Conservation (phyloP, 805 yeast genomes). For the Candida ulmi region DNA sequence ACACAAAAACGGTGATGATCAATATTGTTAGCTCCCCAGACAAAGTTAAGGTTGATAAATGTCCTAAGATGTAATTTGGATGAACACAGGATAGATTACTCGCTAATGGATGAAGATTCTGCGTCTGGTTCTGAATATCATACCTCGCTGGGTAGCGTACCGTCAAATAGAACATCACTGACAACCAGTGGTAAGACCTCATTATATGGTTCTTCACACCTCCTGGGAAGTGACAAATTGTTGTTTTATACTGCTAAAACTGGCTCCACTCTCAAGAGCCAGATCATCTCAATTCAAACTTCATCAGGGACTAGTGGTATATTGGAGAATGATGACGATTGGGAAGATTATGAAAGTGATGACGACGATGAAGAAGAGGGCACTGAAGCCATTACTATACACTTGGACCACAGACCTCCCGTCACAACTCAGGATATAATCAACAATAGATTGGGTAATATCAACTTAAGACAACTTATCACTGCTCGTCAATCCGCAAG, state of each 20-base stretch:
- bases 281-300: neutral
- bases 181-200: no score
- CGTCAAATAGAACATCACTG: no score
- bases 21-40: no score
- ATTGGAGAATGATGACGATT: neutral
- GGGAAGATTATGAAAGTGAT: neutral
- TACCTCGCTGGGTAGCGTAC: no score
- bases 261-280: no score
- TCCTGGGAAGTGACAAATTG: neutral
- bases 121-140: no score
- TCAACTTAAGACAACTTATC: slow-evolving; percentile 23
- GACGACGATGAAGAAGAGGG: slow-evolving; percentile 1
- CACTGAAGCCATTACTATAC: slow-evolving; percentile 4
- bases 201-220: no score
- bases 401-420: slow-evolving; percentile 17
- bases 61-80: no score
- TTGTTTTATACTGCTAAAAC: neutral
- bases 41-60: no score
- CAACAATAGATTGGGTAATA: slow-evolving; percentile 13
- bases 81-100: no score
- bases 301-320: neutral
- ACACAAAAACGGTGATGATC: no score
- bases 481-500: slow-evolving; percentile 25
- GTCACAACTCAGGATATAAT: slow-evolving; percentile 8
- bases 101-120: no score